phyloP scores from a whole-genome alignment of 805 yeast genomes.

The Monosporozyma yasuniensis region DNA sequence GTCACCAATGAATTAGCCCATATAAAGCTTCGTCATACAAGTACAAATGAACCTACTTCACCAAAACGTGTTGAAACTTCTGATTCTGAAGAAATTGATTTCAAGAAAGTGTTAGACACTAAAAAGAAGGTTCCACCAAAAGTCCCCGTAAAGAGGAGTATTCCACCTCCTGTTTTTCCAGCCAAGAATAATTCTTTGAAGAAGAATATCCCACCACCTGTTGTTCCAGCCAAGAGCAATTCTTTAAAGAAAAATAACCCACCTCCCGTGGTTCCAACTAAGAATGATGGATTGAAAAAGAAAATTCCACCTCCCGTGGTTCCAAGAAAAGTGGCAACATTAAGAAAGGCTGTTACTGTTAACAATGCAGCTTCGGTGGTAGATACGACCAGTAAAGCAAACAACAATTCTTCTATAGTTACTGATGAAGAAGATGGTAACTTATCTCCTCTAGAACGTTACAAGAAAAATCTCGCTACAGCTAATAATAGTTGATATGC shows the following conservation, averaged over 20 bases:
- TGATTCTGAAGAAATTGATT: neutral
- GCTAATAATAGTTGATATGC: neutral
- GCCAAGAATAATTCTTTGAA: slow-evolving; percentile 4
- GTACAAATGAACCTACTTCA: neutral
- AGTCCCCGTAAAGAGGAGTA: slow-evolving; percentile 1
- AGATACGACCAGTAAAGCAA: neutral
- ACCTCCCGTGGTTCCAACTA: slow-evolving; percentile 1
- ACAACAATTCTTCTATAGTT: neutral
- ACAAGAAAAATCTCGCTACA: slow-evolving; percentile 3
- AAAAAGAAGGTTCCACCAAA: slow-evolving; percentile 3
- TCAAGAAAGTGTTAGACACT: neutral
- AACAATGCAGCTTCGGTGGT: neutral
- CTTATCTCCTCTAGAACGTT: slow-evolving; percentile 3
- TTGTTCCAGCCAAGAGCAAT: slow-evolving; percentile 12
- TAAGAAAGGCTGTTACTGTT: slow-evolving; percentile 1
- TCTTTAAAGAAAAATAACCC: slow-evolving; percentile 1
- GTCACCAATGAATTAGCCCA: slow-evolving; percentile 11
- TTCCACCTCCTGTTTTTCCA: slow-evolving; percentile 14
- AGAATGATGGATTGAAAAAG: slow-evolving; percentile 1
- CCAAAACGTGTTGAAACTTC: neutral
- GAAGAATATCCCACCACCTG: slow-evolving; percentile 8
- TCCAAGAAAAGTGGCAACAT: slow-evolving; percentile 10
- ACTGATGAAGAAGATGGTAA: neutral
- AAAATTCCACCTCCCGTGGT: slow-evolving; percentile 10
- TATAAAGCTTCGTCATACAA: slow-evolving; percentile 8